Evolutionary conservation across 1,284 basidiomycete species (phyloP).

Genomic region (Coniferiporia weirii): DNA sequence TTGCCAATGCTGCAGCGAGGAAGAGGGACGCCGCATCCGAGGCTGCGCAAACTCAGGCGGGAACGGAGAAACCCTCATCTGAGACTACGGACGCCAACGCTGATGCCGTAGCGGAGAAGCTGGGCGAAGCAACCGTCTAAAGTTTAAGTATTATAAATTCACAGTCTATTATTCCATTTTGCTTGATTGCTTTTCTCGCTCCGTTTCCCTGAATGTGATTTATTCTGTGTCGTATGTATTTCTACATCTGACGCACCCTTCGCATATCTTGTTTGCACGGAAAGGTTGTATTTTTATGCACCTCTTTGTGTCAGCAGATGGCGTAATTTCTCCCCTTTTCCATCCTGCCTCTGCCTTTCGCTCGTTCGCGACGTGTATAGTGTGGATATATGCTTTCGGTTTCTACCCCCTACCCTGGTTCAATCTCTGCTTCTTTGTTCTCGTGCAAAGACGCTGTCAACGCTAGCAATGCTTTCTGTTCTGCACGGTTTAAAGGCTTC

Average conservation of each 20-base stretch:
- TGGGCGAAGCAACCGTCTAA: conserved; percentile 37
- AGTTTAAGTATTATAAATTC: background rate
- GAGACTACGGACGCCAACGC: conserved; percentile 24
- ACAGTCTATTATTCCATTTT: background rate
- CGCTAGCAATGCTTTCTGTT: background rate
- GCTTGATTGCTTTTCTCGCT: background rate
- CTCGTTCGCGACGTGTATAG: background rate
- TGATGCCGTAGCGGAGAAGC: conserved; percentile 31
- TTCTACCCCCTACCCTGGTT: background rate
- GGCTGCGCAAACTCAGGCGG: conserved; percentile 19
- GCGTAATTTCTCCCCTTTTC: background rate
- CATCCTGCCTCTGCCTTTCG: background rate
- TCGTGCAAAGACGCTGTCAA: background rate
- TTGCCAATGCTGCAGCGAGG: conserved; percentile 58
- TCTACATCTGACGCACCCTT: background rate
- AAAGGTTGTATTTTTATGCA: background rate
- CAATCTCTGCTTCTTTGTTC: background rate
- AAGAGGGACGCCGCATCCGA: conserved; percentile 26
- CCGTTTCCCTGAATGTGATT: background rate
- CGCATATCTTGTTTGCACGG: background rate
- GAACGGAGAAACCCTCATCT: conserved; percentile 27
- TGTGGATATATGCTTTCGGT: background rate
- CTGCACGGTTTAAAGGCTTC: background rate
- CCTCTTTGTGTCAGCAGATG: background rate
- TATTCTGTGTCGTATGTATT: background rate